A percentile compares a stretch with the other conserved stretches of the same genome.
These are phyloP conservation scores for Gossypium stocksii DNA, from an alignment of 345 rosid species.

Conservation along the genomic window DNA sequence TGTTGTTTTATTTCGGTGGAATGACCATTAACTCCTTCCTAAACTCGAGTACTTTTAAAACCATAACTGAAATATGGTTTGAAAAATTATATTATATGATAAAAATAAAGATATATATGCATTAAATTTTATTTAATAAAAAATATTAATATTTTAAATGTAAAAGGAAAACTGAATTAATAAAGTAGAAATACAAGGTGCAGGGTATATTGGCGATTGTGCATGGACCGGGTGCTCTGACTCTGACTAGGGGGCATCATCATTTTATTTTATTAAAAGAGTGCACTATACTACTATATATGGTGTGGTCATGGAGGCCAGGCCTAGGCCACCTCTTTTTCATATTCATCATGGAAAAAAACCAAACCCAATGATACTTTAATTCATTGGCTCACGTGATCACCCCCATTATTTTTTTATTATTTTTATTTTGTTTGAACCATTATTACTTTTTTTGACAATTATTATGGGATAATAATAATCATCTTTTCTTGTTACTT, in stretches of 20 bases:
- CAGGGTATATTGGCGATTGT: background rate
- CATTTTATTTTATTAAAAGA: slow-evolving; percentile 6
- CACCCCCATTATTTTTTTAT: background rate
- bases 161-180: too few relatives aligned
- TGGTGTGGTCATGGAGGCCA: slow-evolving; percentile 18
- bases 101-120: too few relatives aligned
- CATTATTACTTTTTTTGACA: too few relatives aligned
- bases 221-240: background rate
- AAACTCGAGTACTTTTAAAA: too few relatives aligned
- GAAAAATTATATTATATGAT: too few relatives aligned
- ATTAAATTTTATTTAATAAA: too few relatives aligned
- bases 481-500: too few relatives aligned
- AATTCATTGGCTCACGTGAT: slow-evolving; percentile 9
- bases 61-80: too few relatives aligned
- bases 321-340: slow-evolving; percentile 12
- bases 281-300: slow-evolving; percentile 2
- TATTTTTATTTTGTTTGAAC: background rate
- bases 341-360: background rate
- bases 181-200: too few relatives aligned
- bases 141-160: too few relatives aligned
- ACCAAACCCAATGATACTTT: background rate
- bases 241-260: background rate
- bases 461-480: too few relatives aligned
- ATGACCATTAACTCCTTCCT: background rate
- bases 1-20: background rate